Base-by-base conservation (phyloP, 148 eudicot genomes). In the Oxyria digyna region DNA sequence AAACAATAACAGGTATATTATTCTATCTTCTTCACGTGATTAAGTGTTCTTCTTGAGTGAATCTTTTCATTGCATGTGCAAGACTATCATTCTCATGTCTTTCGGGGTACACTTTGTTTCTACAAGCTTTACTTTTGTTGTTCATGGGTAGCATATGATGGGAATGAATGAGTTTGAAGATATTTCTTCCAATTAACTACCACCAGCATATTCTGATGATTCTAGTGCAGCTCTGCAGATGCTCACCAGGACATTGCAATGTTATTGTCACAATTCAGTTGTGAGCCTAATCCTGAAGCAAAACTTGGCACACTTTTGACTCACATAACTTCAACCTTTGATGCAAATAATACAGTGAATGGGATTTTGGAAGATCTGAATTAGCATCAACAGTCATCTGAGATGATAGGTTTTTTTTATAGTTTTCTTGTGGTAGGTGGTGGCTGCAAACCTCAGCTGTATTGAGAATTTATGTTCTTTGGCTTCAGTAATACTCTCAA, bases 231-330 rank as follows among this genome's bases (percentile, higher is more conserved):
- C 79, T 89, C 93, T 41, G 84, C 83, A 73, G 91, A 87, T 74
- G 87, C 91, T 52, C 77, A 81, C 69, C 75, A 83, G 72, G 89
- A 85, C n/a, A 73, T 91, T 74, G 75, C 62, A 42, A 74, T 46
- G 4, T 71, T 87, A 46, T 54, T 87, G 67, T 80, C 80, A 62
- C 85, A 78, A 75, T 85, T 84, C 82, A 81, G 85, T 78, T 74
- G 77, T 26, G 75, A 79, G 42, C 93, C 91, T 8, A 82, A 89
- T 71, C 76, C 92, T 37, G 87, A 89, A 74, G 76, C 93, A 64
- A 85, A 74, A 72, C 77, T 92, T 78, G 84, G 85, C 79, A 64
- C 23, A 48, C 84, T 92, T 74, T 74, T 92, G 74, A 93, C 97
- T 33, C 83, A 84, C 41, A 89, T 92, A 74, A 67, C 79, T 69